Percentiles rank a stretch among this genome's conserved stretches.
These are phyloP conservation scores for Oryza coarctata DNA, from an alignment of 176 grass and related monocot species.

Conservation along the genomic window DNA sequence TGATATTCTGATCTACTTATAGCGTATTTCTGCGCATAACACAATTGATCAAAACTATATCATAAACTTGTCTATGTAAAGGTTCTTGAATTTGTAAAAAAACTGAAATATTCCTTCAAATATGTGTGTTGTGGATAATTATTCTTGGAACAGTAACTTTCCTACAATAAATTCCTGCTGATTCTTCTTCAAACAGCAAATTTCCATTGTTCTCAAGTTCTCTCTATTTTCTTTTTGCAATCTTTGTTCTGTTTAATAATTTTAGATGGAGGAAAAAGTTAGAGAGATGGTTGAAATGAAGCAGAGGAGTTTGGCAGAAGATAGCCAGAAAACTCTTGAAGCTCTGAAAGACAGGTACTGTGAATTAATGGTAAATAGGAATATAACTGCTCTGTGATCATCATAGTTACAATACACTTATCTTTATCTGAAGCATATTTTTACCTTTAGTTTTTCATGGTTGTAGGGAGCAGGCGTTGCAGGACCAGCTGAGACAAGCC, in stretches of 20 bases:
- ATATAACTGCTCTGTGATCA: background rate
- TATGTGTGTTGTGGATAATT: background rate
- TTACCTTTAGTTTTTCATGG: slow-evolving; percentile 27
- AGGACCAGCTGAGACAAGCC: slow-evolving; percentile 95
- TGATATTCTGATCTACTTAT: background rate
- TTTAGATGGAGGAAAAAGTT: slow-evolving; percentile 99
- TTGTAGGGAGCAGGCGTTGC: slow-evolving; percentile 78
- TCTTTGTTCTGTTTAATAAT: slow-evolving; percentile 12
- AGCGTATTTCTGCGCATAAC: slow-evolving; percentile 21
- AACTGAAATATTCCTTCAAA: background rate
- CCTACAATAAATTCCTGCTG: background rate
- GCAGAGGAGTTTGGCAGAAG: slow-evolving; percentile 95
- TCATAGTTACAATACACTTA: background rate
- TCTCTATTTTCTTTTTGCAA: background rate
- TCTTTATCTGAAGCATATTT: slow-evolving; percentile 24
- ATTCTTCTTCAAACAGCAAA: background rate
- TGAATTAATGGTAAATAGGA: slow-evolving; percentile 3
- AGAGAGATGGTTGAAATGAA: slow-evolving; percentile 99
- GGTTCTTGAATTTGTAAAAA: background rate
- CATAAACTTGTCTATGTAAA: background rate
- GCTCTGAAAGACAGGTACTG: slow-evolving; percentile 95
- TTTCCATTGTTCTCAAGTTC: background rate
- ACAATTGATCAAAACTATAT: slow-evolving; percentile 16
- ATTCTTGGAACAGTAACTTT: background rate
- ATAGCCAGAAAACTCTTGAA: slow-evolving; percentile 99